Evolutionary conservation across 2,329 filamentous ascomycete genomes (phyloP).

Genomic region (Conoideocrella luteorostrata): DNA sequence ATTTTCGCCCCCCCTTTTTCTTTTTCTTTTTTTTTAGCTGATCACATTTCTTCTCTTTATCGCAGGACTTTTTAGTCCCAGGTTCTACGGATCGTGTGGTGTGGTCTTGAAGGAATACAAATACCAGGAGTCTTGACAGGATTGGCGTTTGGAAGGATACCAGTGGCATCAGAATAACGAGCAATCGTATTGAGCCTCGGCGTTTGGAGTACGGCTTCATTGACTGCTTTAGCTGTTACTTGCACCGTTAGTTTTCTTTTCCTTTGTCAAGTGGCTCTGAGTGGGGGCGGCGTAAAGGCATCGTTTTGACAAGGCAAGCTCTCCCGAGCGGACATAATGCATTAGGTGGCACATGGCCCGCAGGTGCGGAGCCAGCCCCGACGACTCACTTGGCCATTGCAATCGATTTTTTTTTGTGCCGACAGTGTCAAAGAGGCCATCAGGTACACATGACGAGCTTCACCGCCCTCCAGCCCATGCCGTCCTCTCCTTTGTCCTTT

Average conservation of each 20-base stretch:
- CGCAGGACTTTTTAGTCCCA: background rate
- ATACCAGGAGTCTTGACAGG: background rate
- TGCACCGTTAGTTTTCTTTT: background rate
- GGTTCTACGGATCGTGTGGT: too few relatives aligned
- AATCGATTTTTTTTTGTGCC: too few relatives aligned
- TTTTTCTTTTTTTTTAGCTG: background rate
- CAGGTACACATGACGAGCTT: too few relatives aligned
- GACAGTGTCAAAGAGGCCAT: too few relatives aligned
- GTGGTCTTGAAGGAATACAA: background rate
- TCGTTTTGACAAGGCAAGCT: too few relatives aligned
- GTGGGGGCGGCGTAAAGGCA: background rate
- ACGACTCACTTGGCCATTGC: too few relatives aligned
- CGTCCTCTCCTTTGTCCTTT: too few relatives aligned
- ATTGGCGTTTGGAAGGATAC: conserved; percentile 3
- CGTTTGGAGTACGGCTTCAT: conserved; percentile 2
- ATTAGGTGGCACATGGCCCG: too few relatives aligned
- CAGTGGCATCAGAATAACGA: conserved; percentile 5
- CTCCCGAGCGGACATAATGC: too few relatives aligned
- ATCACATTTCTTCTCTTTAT: background rate
- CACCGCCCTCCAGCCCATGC: too few relatives aligned
- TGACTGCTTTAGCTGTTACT: background rate
- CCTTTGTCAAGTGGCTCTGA: background rate
- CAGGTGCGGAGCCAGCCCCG: too few relatives aligned
- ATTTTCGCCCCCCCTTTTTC: background rate
- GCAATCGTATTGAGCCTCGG: conserved; percentile 7